These are phyloP conservation scores for Leishmania tarentolae DNA, from an alignment of 208 protist genomes.

Conservation along the genomic window DNA sequence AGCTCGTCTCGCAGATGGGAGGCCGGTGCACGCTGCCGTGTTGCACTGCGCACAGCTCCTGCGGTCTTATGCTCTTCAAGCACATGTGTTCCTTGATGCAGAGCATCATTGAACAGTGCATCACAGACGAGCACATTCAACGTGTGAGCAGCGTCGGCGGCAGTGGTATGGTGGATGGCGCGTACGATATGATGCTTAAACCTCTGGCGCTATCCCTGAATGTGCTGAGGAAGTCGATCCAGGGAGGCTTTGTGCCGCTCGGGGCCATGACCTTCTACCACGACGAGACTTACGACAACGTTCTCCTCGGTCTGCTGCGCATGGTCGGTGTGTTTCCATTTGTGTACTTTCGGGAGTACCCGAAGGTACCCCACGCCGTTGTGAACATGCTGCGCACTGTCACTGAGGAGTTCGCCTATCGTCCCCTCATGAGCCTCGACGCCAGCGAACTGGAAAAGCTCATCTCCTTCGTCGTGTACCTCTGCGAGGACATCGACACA, in stretches of 20 bases:
- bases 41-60: conserved; percentile 61
- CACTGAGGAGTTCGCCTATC: conserved; percentile 71
- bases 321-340: conserved; percentile 67
- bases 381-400: conserved; percentile 71
- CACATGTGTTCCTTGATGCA: conserved; percentile 61
- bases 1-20: conserved; percentile 56
- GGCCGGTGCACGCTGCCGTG: conserved; percentile 46
- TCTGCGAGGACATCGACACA: conserved; percentile 73
- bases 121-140: conserved; percentile 63
- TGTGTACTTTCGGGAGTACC: conserved; percentile 70
- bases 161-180: conserved; percentile 36
- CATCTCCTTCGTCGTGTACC: conserved; percentile 54
- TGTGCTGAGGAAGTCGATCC: conserved; percentile 60
- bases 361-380: conserved; percentile 52
- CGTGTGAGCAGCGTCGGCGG: conserved; percentile 25
- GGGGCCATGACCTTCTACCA: conserved; percentile 87
- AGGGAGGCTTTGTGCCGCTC: conserved; percentile 72
- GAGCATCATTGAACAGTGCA: conserved; percentile 62
- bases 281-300: conserved; percentile 84
- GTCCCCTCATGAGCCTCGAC: conserved; percentile 61
- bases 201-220: conserved; percentile 75
- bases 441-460: conserved; percentile 60
- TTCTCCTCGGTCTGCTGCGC: conserved; percentile 58
- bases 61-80: conserved; percentile 82
- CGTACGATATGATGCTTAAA: conserved; percentile 77